Conservation (phyloP, 1,284 basidiomycete species). For the Naganishia liquefaciens region DNA sequence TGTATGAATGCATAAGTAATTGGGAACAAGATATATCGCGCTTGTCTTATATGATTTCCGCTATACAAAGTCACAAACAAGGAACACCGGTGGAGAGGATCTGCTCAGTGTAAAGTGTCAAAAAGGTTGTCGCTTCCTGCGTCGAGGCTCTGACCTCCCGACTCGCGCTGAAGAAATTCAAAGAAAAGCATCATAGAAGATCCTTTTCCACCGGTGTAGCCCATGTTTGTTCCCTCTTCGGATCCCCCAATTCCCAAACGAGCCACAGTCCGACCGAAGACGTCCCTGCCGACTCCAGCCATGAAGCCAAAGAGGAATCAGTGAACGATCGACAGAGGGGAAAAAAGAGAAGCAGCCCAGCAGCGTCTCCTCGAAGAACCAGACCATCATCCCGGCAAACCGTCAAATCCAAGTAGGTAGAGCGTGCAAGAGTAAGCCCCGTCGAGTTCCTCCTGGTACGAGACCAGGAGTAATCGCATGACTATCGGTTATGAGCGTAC, state of each 20-base stretch:
- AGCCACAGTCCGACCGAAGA: slow-evolving; percentile 14
- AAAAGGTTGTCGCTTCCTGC: slow-evolving; percentile 23
- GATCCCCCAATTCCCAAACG: not conserved
- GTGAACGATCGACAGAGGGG: slow-evolving; percentile 15
- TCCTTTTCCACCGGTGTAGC: slow-evolving; percentile 8
- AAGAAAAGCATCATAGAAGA: slow-evolving; percentile 29
- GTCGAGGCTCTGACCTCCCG: slow-evolving; percentile 29
- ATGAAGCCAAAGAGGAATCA: slow-evolving; percentile 7
- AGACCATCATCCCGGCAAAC: slow-evolving; percentile 18
- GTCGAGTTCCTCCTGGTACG: slow-evolving; percentile 31
- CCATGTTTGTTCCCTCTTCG: not conserved
- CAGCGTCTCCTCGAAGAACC: slow-evolving; percentile 13
- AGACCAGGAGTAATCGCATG: slow-evolving; percentile 28
- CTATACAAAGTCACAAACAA: slow-evolving; percentile 8
- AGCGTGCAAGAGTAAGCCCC: slow-evolving; percentile 36
- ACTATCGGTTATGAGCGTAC: slow-evolving; percentile 32
- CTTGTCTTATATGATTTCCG: not conserved
- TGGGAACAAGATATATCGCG: not conserved
- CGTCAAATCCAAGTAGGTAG: slow-evolving; percentile 8
- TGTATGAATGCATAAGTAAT: slow-evolving; percentile 5
- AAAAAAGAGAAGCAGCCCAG: slow-evolving; percentile 19
- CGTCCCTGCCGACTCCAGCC: not conserved
- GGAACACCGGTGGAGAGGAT: slow-evolving; percentile 16
- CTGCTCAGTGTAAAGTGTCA: slow-evolving; percentile 25
- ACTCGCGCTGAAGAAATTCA: slow-evolving; percentile 35